A percentile compares a stretch with the other conserved stretches of the same genome.
phyloP scores from a whole-genome alignment of 345 rosid species.

The Pistacia vera region DNA sequence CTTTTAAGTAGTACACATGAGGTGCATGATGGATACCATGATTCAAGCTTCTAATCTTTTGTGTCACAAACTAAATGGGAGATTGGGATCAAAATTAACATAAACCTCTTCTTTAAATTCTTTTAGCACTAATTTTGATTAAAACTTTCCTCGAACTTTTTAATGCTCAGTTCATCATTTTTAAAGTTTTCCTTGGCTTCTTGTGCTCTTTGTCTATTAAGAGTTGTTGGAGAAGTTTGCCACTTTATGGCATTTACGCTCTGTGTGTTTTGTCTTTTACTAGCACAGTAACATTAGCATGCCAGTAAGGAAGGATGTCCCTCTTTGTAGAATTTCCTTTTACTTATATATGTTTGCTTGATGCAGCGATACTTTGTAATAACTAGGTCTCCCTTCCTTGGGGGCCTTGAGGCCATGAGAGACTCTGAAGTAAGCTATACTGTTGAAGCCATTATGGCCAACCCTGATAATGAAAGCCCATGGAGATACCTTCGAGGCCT shows the following conservation, averaged over 20 bases:
- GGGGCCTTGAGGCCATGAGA: constrained; percentile 74
- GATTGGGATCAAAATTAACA: neutral
- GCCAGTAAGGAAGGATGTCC: too few relatives aligned
- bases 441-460: constrained; percentile 50
- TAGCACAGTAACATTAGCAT: too few relatives aligned
- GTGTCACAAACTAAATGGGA: neutral
- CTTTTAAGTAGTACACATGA: neutral
- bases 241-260: neutral
- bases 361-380: constrained; percentile 76
- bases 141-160: neutral
- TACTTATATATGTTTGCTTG: constrained; percentile 18
- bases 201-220: neutral
- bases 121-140: neutral
- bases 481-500: constrained; percentile 91
- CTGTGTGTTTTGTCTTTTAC: neutral
- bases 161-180: neutral
- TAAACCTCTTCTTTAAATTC: neutral
- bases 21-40: neutral
- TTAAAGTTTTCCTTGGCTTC: neutral
- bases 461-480: constrained; percentile 83
- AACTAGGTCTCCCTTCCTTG: constrained; percentile 64
- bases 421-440: constrained; percentile 76
- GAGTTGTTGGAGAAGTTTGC: neutral
- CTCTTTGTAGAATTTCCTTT: neutral
- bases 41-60: neutral